Evolutionary conservation across 805 yeast genomes (phyloP).

Genomic region (Barnettozyma populi): DNA sequence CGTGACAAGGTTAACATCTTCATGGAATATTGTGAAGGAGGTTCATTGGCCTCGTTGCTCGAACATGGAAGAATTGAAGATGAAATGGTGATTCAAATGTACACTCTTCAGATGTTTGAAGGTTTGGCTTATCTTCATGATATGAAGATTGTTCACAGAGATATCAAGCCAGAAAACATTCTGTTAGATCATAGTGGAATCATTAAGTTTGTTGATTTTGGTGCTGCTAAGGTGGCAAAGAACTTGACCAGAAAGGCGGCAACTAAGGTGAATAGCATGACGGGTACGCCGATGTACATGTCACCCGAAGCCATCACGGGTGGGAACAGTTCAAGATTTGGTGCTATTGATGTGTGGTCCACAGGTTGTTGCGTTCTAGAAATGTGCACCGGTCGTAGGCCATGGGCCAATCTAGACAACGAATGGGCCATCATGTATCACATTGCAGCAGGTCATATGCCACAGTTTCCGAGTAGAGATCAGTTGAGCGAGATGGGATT

Average conservation of each 20-base stretch:
- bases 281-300: conserved; percentile 99
- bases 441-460: conserved; percentile 91
- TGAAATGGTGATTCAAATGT: conserved; percentile 86
- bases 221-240: conserved; percentile 89
- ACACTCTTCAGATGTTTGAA: conserved; percentile 87
- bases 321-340: conserved; percentile 33
- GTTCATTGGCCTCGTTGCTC: conserved; percentile 78
- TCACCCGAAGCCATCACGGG: conserved; percentile 96
- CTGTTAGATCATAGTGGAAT: conserved; percentile 87
- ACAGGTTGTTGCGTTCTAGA: conserved; percentile 93
- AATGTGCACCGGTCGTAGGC: conserved; percentile 94
- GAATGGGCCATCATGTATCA: conserved; percentile 99
- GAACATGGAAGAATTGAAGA: conserved; percentile 95
- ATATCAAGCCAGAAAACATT: conserved; percentile 92
- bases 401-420: conserved; percentile 94
- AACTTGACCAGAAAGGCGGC: conserved; percentile 40
- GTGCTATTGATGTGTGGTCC: conserved; percentile 83
- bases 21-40: conserved; percentile 97
- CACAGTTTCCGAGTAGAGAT: conserved; percentile 73
- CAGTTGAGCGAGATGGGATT: conserved; percentile 74
- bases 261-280: conserved; percentile 31
- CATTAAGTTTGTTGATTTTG: conserved; percentile 93
- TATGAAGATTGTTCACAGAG: conserved; percentile 93
- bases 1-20: conserved; percentile 91
- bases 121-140: conserved; percentile 93